These are phyloP conservation scores for Talaromyces wortmannii DNA, from an alignment of 495 filamentous ascomycete genomes.

Conservation along the genomic window DNA sequence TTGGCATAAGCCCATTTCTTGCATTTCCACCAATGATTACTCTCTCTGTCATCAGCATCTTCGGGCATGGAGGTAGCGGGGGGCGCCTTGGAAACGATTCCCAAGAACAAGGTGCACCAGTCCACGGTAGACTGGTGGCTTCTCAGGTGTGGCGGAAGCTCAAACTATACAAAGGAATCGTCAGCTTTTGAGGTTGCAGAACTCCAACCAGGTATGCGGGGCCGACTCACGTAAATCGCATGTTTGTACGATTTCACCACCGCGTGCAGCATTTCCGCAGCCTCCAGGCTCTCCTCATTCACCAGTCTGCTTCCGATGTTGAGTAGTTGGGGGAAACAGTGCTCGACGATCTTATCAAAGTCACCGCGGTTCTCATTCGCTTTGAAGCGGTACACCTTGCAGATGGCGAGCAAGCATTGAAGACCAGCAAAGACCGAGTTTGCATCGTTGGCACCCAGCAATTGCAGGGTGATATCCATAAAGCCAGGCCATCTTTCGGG, in stretches of 20 bases:
- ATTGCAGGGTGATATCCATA: constrained; percentile 80
- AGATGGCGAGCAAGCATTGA: constrained; percentile 89
- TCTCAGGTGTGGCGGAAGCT: constrained; percentile 70
- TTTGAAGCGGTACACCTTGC: constrained; percentile 92
- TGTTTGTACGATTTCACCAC: constrained; percentile 96
- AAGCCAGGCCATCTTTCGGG: constrained; percentile 90
- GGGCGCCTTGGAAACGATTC: constrained; percentile 77
- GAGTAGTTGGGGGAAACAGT: constrained; percentile 85
- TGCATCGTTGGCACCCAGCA: constrained; percentile 77
- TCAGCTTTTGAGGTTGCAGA: constrained; percentile 10
- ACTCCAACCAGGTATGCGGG: not conserved
- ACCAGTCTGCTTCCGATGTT: constrained; percentile 80
- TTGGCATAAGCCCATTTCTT: constrained; percentile 99
- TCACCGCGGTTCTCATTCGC: constrained; percentile 71
- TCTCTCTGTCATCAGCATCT: constrained; percentile 79
- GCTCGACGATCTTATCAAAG: constrained; percentile 89
- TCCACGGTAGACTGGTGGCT: constrained; percentile 77
- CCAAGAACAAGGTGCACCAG: constrained; percentile 92
- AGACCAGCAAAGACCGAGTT: constrained; percentile 84
- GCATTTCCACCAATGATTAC: constrained; percentile 98
- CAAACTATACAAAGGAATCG: constrained; percentile 55
- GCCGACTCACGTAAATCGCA: constrained; percentile 77
- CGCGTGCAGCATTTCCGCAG: constrained; percentile 92
- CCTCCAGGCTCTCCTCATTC: constrained; percentile 83
- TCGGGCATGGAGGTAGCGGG: constrained; percentile 74